These are phyloP conservation scores for Trichosporon sp. DNA, from an alignment of 1,284 basidiomycete genomes.

Conservation along the genomic window DNA sequence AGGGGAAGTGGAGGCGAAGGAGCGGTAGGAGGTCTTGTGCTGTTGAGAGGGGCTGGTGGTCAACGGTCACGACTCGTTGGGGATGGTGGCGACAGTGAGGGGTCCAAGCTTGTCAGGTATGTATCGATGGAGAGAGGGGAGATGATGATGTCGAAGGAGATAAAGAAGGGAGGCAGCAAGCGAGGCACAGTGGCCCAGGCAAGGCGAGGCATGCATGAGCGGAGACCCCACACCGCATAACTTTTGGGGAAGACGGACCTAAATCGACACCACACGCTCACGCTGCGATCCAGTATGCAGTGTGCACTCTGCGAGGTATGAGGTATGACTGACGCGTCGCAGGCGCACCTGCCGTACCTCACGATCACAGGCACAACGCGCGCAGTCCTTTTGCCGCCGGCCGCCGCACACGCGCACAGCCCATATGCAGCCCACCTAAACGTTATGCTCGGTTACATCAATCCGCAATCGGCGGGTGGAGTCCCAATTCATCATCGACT, in stretches of 20 bases:
- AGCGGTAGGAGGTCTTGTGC: neutral
- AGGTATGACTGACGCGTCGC: constrained; percentile 6
- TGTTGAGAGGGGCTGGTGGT: neutral
- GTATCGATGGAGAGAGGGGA: neutral
- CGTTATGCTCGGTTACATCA: constrained; percentile 9
- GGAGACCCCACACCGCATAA: constrained; percentile 17
- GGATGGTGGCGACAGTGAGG: constrained; percentile 2
- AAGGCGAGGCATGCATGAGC: neutral
- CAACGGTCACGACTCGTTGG: constrained; percentile 13
- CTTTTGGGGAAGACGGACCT: constrained; percentile 19
- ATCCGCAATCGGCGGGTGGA: neutral
- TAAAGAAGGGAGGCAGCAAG: neutral
- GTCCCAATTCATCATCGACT: neutral
- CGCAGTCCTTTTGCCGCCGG: neutral
- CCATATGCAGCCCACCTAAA: neutral
- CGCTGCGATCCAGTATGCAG: neutral
- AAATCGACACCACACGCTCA: neutral
- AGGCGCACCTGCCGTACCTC: neutral
- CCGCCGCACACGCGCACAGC: neutral
- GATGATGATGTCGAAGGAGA: constrained; percentile 12
- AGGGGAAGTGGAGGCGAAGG: constrained; percentile 8
- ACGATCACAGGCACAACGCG: constrained; percentile 1
- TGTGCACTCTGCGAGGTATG: neutral
- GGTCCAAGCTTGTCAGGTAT: neutral
- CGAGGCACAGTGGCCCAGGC: constrained; percentile 8